Evolutionary conservation across 2,329 filamentous ascomycete genomes (phyloP), one percentile per base, ranked within the genome.

Genomic region (Xylariales sp.): DNA sequence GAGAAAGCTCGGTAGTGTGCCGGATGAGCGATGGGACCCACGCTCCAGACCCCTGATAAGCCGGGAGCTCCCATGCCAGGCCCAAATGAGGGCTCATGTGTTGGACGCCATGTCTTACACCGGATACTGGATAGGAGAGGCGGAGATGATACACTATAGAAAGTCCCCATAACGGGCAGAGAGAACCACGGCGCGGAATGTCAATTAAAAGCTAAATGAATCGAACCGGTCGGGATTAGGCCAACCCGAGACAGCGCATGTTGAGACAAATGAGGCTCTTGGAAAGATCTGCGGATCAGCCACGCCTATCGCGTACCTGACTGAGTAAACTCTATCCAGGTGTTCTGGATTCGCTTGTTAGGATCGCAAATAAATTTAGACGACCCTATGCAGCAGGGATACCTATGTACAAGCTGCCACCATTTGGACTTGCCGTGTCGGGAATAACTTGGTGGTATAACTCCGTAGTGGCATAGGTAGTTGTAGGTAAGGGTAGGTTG

Each of bases 251-350:
- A 58, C 34, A 49, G n/a, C 28, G 36, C 14, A 58, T 23, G 6
- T 39, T 5, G 36, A 39, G 49, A 50, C n/a, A 32, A 8, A 39
- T 64, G 65, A 69, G 65, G 65, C 68, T 69, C 68, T 68, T 30
- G 28, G 49, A 43, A 16, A 14, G 16, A 49, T 62, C 53, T 36
- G 55, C 49, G 34, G 62, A 68, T 58, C 23, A 49, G 57, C 65
- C 43, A 67, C 56, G 43, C 49, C 45, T 10, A 55, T 59, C 49
- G 52, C 18, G 61, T 62, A 45, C 64, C 43, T 6, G 45, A 53
- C 23, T 2, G 23, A 23, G 23, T 23, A 23, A 23, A 23, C 23
- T 23, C 23, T 23, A 41, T 34, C 32, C 28, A 43, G 48, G 30
- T 58, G 39, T 30, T 59, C 5, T 52, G 30, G n/a, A n/a, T 32